Evolutionary conservation across 1,284 basidiomycete genomes (phyloP).

Genomic region (Leccinum subatratum): DNA sequence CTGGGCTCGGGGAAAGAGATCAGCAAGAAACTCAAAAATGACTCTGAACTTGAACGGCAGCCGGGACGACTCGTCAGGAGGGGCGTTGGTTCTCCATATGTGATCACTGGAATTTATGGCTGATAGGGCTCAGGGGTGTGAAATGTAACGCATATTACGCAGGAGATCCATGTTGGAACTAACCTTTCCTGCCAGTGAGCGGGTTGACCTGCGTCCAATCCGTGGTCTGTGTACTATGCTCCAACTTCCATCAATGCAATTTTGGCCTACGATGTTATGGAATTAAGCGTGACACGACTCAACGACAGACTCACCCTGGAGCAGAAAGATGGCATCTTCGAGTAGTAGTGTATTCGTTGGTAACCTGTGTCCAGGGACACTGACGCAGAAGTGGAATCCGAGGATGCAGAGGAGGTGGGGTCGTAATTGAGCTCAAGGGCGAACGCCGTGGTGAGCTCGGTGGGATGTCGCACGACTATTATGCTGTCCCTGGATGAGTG

Average conservation of each 20-base stretch:
- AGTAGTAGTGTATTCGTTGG: no score
- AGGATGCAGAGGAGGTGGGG: no score
- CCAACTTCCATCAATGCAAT: slow-evolving; percentile 19
- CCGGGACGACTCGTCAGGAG: slow-evolving; percentile 49
- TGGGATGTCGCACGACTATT: no score
- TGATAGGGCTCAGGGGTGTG: not conserved
- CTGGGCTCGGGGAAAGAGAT: slow-evolving; percentile 43
- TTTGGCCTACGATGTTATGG: slow-evolving; percentile 11
- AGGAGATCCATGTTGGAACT: not conserved
- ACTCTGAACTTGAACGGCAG: slow-evolving; percentile 59
- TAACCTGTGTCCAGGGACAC: no score
- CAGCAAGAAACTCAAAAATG: slow-evolving; percentile 59
- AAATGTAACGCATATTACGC: not conserved
- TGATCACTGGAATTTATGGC: slow-evolving; percentile 48
- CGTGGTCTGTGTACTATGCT: slow-evolving; percentile 6
- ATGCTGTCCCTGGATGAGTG: no score
- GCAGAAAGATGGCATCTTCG: slow-evolving; percentile 4
- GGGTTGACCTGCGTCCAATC: slow-evolving; percentile 15
- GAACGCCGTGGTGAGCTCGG: no score
- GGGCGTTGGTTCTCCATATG: slow-evolving; percentile 54
- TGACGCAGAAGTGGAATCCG: no score
- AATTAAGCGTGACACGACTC: not conserved
- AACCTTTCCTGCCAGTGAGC: slow-evolving; percentile 18
- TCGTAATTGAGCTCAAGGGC: no score
- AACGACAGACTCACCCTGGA: not conserved